Evolutionary conservation across 2,329 filamentous ascomycete genomes (phyloP), one percentile per base, ranked within the genome.

Genomic region (Clarireedia paspali): DNA sequence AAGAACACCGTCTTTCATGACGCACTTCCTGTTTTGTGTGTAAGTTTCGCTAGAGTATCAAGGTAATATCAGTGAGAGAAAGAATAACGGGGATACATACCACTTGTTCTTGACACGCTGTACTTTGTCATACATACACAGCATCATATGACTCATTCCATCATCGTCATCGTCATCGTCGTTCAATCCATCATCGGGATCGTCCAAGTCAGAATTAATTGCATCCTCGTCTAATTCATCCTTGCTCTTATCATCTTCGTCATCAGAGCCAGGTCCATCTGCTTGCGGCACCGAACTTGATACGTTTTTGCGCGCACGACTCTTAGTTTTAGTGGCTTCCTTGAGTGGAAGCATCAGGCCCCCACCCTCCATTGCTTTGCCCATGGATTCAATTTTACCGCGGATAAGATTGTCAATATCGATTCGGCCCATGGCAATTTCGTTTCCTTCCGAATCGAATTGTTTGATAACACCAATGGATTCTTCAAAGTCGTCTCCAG

Each of bases 111-210:
- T 99, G 67, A 97, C 94, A 48, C 94, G 82, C 74, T 97, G 92
- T 9, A 99, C 94, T 77, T 99, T 99, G 77, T 99, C 94, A 70
- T 99, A 99, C 70, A 95, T 96, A 77, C 94, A 99, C 42, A 99
- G 84, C 89, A 99, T 97, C 69, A 95, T 91, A 64, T 95, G 88
- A 1, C 87, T 85, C 62, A 88, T 82, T 38, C 85, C 82, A 45
- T 95, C 91, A 58, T 95, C 90, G 14, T 91, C 89, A 50, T 94
- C 91, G 36, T 94, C 89, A 24, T 92, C 89, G 24, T 94, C 90
- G 30, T 88, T 85, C 17, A 83, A 74, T 10, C 89, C 85, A 59
- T 97, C 94, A 60, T 97, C 91, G 0, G 91, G 84, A 68, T 99
- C 94, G 69, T 99, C 94, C 3, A 99, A 83, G 66, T 99, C 94